Percentiles rank a stretch among this genome's conserved stretches.
Conservation (phyloP, 2,329 filamentous ascomycete genomes). For the Fusarium nelsonii region DNA sequence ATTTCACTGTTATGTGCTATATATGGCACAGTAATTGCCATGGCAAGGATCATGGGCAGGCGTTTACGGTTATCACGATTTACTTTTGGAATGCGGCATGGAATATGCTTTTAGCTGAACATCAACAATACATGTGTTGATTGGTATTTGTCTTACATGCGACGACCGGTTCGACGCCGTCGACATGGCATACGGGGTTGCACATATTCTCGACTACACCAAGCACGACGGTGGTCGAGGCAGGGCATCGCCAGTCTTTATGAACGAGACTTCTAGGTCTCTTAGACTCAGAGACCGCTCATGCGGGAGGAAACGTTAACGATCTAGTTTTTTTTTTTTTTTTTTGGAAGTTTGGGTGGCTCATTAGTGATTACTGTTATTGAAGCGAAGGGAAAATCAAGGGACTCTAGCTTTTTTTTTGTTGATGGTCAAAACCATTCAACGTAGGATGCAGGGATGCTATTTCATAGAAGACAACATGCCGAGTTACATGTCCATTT, state of each 20-base stretch:
- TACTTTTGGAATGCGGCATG: slow-evolving; percentile 29
- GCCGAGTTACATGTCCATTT: slow-evolving; percentile 7
- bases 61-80: slow-evolving; percentile 40
- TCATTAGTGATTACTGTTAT: slow-evolving; percentile 2
- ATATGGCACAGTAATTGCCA: slow-evolving; percentile 25
- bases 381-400: slow-evolving; percentile 28
- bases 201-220: slow-evolving; percentile 13
- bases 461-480: slow-evolving; percentile 12
- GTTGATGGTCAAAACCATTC: slow-evolving; percentile 16
- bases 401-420: slow-evolving; percentile 22
- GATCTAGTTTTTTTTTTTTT: slow-evolving; percentile 37
- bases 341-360: slow-evolving; percentile 8
- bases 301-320: slow-evolving; percentile 42
- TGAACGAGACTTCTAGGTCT: slow-evolving; percentile 42
- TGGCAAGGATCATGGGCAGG: slow-evolving; percentile 27
- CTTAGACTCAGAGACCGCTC: slow-evolving; percentile 48
- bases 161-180: slow-evolving; percentile 31
- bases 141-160: slow-evolving; percentile 19
- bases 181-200: slow-evolving; percentile 13
- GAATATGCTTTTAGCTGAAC: slow-evolving; percentile 20
- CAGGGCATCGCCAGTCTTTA: slow-evolving; percentile 17
- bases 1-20: slow-evolving; percentile 27
- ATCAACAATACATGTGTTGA: slow-evolving; percentile 19
- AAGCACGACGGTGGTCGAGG: slow-evolving; percentile 11
- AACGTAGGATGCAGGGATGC: slow-evolving; percentile 1